Conservation (phyloP, 2,329 filamentous ascomycete species). For the Sphaerulina musiva region DNA sequence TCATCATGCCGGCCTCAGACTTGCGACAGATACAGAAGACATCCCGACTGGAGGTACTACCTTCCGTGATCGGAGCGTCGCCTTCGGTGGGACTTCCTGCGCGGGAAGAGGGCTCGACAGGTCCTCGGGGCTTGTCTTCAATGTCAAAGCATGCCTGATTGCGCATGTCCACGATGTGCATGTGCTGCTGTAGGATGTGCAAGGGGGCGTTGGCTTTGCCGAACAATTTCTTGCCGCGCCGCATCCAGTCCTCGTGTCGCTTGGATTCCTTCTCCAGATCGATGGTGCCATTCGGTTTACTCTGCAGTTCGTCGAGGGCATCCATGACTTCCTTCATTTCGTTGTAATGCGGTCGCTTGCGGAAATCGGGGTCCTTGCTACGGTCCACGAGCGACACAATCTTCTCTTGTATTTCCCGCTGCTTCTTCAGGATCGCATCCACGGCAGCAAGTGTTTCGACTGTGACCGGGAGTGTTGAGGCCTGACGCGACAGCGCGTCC, state of each 20-base stretch:
- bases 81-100: conserved; percentile 57
- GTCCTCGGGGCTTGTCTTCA: conserved; percentile 77
- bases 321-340: conserved; percentile 90
- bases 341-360: conserved; percentile 74
- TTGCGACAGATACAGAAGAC: conserved; percentile 96
- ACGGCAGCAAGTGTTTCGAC: conserved; percentile 72
- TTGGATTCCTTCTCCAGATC: conserved; percentile 93
- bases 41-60: conserved; percentile 54
- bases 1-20: conserved; percentile 97
- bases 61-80: conserved; percentile 38
- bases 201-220: conserved; percentile 96
- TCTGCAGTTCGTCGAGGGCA: conserved; percentile 79
- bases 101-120: conserved; percentile 84
- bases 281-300: conserved; percentile 81
- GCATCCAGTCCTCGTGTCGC: conserved; percentile 98
- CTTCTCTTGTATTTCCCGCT: conserved; percentile 85
- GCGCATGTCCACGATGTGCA: conserved; percentile 84
- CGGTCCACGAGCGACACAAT: conserved; percentile 76
- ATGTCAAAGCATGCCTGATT: conserved; percentile 91
- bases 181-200: conserved; percentile 89
- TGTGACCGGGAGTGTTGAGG: conserved; percentile 71
- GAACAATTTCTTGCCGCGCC: conserved; percentile 93
- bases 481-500: conserved; percentile 82
- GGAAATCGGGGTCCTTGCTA: conserved; percentile 67
- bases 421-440: conserved; percentile 89